Evolutionary conservation across 345 rosid genomes (phyloP), one percentile per base, ranked within the genome.

Genomic region (Microthlaspi erraticum): DNA sequence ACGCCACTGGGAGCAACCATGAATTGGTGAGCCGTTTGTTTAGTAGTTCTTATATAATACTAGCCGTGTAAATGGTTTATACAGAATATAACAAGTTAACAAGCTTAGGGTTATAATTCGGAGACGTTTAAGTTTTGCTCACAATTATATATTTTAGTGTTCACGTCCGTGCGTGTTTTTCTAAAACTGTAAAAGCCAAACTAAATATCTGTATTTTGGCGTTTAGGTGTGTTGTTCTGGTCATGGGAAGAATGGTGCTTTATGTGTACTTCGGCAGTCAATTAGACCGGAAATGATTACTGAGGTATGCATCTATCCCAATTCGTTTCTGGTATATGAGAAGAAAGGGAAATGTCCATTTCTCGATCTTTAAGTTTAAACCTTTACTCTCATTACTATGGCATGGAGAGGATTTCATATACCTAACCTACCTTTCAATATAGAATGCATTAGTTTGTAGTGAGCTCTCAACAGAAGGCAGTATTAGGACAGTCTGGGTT

Each of bases 141-240:
- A 53, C 41, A 10, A 9, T 44, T 34, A 60, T 36, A 38, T 69
- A n/a, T 69, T 60, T 18, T 61, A 62, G 26, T 44, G 66, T 70
- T 12, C 43, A 38, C 60, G 12, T 76, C 43, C 50, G 37, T 74
- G 18, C 63, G 32, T 41, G 33, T 73, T 32, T 59, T n/a, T 52
- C 42, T 34, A 9, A 43, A 74, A 37, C 33, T 53, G 45, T 37
- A 52, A 60, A 60, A 2, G 29, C 68, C 74, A 52, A 54, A 68
- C 59, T 68, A 45, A 60, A 36, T 38, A 53, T 55, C 12, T 46
- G 29, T 41, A 39, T 33, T 44, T 38, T 63, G 69, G 66, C 39
- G 37, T 75, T 74, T 80, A 94, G 99, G 96, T 94, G 9, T 94
- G 96, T 87, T 94, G 99, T 78, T 94, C 99, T 71, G 99, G 99